These are phyloP conservation scores for Beauveria asiatica DNA, from an alignment of 2,329 filamentous ascomycete species.

Conservation along the genomic window DNA sequence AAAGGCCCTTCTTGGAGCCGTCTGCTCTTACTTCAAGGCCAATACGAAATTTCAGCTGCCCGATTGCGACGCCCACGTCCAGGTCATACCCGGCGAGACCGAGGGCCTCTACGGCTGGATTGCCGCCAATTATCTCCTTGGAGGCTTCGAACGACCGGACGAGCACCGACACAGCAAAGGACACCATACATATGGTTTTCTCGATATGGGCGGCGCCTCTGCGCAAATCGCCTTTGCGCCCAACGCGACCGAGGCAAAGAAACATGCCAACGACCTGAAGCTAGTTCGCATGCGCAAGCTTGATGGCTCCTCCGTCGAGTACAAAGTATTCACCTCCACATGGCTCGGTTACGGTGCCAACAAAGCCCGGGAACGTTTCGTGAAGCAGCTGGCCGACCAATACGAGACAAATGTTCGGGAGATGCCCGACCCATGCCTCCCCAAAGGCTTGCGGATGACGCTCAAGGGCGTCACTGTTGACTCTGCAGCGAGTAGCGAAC, in stretches of 20 bases:
- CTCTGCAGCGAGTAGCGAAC: constrained; percentile 23
- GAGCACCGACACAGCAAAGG: constrained; percentile 73
- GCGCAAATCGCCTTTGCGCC: constrained; percentile 97
- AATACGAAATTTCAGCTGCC: constrained; percentile 77
- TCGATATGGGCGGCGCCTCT: constrained; percentile 97
- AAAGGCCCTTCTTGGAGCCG: constrained; percentile 60
- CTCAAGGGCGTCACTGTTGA: constrained; percentile 55
- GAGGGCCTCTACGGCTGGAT: constrained; percentile 97
- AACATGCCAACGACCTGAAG: constrained; percentile 84
- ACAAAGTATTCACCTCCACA: constrained; percentile 88
- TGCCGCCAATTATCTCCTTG: constrained; percentile 88
- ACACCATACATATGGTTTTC: constrained; percentile 92
- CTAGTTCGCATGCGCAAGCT: constrained; percentile 76
- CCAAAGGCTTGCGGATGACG: constrained; percentile 64
- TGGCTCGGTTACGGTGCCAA: constrained; percentile 98
- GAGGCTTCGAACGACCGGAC: constrained; percentile 73
- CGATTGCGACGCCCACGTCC: constrained; percentile 83
- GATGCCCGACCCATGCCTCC: constrained; percentile 85
- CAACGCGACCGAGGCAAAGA: constrained; percentile 80
- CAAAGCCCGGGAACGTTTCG: constrained; percentile 76
- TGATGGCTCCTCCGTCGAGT: constrained; percentile 68
- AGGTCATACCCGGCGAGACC: constrained; percentile 91
- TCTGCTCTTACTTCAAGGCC: constrained; percentile 72
- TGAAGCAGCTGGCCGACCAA: constrained; percentile 64
- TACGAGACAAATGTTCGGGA: constrained; percentile 53